A percentile compares a stretch with the other conserved stretches of the same genome.
These are phyloP conservation scores for Glonium stellatum DNA, from an alignment of 495 filamentous ascomycete genomes.

Conservation along the genomic window DNA sequence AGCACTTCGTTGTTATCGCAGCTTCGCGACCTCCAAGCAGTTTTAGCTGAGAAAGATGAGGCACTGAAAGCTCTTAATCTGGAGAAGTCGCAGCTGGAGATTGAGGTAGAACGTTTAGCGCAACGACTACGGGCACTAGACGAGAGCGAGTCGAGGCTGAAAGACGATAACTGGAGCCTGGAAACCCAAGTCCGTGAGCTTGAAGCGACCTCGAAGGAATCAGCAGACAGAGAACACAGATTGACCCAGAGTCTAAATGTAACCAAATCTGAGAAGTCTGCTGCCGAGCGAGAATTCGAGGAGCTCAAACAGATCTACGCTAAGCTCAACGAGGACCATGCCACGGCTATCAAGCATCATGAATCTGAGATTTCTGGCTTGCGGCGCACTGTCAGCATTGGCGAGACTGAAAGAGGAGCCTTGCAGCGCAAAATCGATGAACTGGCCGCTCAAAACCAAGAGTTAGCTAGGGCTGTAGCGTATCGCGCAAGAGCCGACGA, in stretches of 20 bases:
- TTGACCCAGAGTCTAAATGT: slow-evolving; percentile 63
- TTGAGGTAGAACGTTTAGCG: slow-evolving; percentile 70
- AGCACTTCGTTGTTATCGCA: slow-evolving; percentile 84
- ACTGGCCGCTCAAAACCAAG: slow-evolving; percentile 75
- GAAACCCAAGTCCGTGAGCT: slow-evolving; percentile 84
- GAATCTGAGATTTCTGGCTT: slow-evolving; percentile 78
- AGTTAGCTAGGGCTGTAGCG: slow-evolving; percentile 71
- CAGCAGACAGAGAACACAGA: slow-evolving; percentile 70
- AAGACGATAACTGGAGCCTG: slow-evolving; percentile 96
- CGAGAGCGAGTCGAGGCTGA: slow-evolving; percentile 89
- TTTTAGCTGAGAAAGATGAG: slow-evolving; percentile 82
- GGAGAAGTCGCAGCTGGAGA: slow-evolving; percentile 70
- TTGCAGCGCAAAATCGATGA: slow-evolving; percentile 81
- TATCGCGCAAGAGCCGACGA: slow-evolving; percentile 65
- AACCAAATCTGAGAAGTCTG: slow-evolving; percentile 65
- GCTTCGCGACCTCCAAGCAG: slow-evolving; percentile 76
- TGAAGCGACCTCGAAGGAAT: slow-evolving; percentile 59
- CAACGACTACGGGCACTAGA: slow-evolving; percentile 74
- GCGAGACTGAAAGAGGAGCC: slow-evolving; percentile 63
- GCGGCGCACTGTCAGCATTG: slow-evolving; percentile 63
- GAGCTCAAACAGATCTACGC: slow-evolving; percentile 72
- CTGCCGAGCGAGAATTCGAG: slow-evolving; percentile 74
- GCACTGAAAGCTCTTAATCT: slow-evolving; percentile 63
- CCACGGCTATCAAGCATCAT: slow-evolving; percentile 66
- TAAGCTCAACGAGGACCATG: slow-evolving; percentile 74